phyloP scores from a whole-genome alignment of 2,329 filamentous ascomycete species.

The Cladosporium sp. region DNA sequence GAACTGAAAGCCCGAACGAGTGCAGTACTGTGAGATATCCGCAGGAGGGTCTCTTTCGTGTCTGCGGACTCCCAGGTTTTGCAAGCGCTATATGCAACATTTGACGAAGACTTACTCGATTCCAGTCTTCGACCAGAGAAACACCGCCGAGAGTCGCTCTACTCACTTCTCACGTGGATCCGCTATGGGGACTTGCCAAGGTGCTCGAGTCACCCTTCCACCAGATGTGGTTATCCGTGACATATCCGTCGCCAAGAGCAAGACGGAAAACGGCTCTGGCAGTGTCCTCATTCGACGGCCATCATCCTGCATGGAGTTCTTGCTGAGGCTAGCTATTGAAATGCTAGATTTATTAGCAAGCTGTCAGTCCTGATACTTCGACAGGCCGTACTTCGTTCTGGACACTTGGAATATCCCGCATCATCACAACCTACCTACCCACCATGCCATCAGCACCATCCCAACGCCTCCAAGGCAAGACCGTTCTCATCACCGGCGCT shows the following conservation, averaged over 20 bases:
- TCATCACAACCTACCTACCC: neutral
- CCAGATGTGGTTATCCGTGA: neutral
- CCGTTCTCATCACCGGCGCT: slow-evolving; percentile 85
- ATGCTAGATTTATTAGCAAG: neutral
- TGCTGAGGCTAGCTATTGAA: neutral
- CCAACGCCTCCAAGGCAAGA: slow-evolving; percentile 83
- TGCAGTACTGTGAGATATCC: too few species aligned
- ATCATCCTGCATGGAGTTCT: neutral
- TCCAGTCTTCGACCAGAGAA: too few species aligned
- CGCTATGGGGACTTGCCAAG: neutral
- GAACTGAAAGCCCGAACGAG: neutral
- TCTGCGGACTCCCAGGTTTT: too few species aligned
- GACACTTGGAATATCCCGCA: too few species aligned
- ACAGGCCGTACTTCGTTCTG: too few species aligned
- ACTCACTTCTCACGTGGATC: neutral
- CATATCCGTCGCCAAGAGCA: neutral
- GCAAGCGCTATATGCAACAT: too few species aligned
- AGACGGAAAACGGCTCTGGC: neutral
- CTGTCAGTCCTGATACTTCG: neutral
- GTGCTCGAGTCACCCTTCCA: neutral
- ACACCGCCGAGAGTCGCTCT: too few species aligned
- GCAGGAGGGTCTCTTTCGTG: too few species aligned
- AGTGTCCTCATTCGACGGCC: neutral
- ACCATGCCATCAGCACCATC: neutral
- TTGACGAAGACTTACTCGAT: too few species aligned